Base-by-base conservation (phyloP, 2,329 filamentous ascomycete genomes). In the Didymosphaeria variabile region DNA sequence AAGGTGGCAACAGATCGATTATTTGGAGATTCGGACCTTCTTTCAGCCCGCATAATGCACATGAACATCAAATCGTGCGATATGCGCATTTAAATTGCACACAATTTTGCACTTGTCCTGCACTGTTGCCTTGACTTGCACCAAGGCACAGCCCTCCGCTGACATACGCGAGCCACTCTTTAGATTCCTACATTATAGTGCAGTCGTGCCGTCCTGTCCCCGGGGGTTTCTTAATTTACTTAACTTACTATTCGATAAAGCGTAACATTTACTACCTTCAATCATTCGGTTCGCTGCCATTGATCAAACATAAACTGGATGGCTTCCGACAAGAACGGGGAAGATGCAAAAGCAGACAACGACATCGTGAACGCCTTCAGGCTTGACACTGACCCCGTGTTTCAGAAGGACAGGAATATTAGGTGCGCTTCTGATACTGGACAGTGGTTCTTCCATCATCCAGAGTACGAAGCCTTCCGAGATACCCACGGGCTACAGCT, bases 391-490 rank as follows among this genome's bases (percentile, higher is more conserved):
- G 47, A 47, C n/a, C 38, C 47, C 12, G 54, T 49, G 5, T 44
- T 56, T 10, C 54, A 56, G 29, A 56, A 56, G 19, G 54, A 56
- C 17, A 29, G 54, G 9, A 56, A 56, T 15, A 21, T 10, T 17
- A 47, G 12, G 26, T 56, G 54, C 19, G 54, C 45, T 1, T 42
- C 54, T 29, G 44, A 40, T 26, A 47, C 54, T 47, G 54, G 54
- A 23, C 54, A 47, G 19, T 56, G 54, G 54, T 56, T 47, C 38
- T 56, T 56, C 32, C 54, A 56, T 26, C 54, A 56, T 17, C 54
- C 54, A 12, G 54, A 47, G 31, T 56, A 56, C 29, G 17, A 56
- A 36, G 31, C 42, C 2, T 56, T 56, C 15, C 54, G 31, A n/a
- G 23, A 36, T 26, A 42, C 42, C 26, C 49, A 56, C 5, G 54